Evolutionary conservation across 202 grass and related monocot genomes (phyloP).

Genomic region (Elaeis oleifera): DNA sequence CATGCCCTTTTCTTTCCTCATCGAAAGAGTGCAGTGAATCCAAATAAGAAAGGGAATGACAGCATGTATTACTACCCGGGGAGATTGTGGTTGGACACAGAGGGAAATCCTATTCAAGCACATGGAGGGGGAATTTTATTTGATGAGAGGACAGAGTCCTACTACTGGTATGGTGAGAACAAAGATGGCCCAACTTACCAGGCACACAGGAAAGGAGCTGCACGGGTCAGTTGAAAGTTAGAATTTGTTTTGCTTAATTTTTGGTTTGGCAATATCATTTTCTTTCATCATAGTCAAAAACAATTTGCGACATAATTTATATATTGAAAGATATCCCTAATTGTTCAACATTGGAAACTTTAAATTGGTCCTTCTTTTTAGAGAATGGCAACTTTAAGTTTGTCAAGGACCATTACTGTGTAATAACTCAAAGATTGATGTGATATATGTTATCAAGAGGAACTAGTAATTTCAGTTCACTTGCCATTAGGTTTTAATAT

Average conservation of each 20-base stretch:
- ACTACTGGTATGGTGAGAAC: slow-evolving; percentile 98
- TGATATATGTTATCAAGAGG: too few species aligned
- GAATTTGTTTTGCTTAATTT: slow-evolving; percentile 2
- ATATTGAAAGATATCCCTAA: too few species aligned
- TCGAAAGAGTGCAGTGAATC: slow-evolving; percentile 35
- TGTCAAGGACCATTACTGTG: too few species aligned
- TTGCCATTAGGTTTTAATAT: too few species aligned
- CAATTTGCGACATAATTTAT: too few species aligned
- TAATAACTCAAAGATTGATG: too few species aligned
- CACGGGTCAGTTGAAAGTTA: slow-evolving; percentile 50
- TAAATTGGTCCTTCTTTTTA: too few species aligned
- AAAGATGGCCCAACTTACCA: slow-evolving; percentile 92
- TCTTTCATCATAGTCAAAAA: too few species aligned
- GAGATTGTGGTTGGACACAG: slow-evolving; percentile 79
- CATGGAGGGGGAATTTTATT: slow-evolving; percentile 85
- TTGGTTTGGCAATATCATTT: background rate
- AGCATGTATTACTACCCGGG: slow-evolving; percentile 54
- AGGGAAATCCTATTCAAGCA: slow-evolving; percentile 84
- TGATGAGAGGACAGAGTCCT: slow-evolving; percentile 48
- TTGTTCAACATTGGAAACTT: too few species aligned
- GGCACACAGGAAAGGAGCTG: slow-evolving; percentile 64
- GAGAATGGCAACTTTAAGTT: too few species aligned
- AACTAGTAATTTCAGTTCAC: too few species aligned
- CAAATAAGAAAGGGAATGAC: slow-evolving; percentile 41
- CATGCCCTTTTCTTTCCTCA: slow-evolving; percentile 86